Conservation (phyloP, 306 rosid species). For the Prunus campanulata region DNA sequence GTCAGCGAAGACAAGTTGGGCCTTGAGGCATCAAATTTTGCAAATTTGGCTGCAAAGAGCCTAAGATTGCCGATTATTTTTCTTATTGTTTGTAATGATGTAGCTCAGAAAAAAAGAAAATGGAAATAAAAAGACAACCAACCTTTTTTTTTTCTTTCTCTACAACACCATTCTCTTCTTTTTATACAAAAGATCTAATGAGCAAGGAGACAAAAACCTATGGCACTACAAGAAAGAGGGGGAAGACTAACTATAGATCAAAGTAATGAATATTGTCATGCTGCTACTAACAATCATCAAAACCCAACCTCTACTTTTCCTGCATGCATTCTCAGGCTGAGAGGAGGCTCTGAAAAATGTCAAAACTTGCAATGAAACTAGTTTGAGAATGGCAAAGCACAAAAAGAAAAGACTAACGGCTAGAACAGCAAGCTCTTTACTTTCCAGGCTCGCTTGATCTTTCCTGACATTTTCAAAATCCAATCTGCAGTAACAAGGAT, state of each 20-base stretch:
- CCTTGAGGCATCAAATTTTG: too few species aligned
- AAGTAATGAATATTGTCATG: constrained; percentile 49
- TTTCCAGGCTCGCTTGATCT: constrained; percentile 60
- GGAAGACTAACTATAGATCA: constrained; percentile 47
- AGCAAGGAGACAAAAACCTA: background rate
- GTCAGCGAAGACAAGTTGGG: too few species aligned
- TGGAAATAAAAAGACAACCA: too few species aligned
- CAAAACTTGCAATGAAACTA: constrained; percentile 40
- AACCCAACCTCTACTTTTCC: constrained; percentile 63
- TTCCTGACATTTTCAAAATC: constrained; percentile 48
- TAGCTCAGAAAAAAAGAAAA: too few species aligned
- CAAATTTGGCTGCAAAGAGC: too few species aligned
- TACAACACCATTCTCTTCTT: too few species aligned
- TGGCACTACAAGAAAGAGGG: background rate
- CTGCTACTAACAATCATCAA: constrained; percentile 58
- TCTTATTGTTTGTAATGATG: too few species aligned
- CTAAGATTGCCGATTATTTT: too few species aligned
- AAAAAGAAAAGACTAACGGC: constrained; percentile 59
- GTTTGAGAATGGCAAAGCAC: constrained; percentile 58
- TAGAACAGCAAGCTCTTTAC: constrained; percentile 66
- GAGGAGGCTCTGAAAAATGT: constrained; percentile 37
- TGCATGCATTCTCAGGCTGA: constrained; percentile 32
- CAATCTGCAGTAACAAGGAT: constrained; percentile 39
- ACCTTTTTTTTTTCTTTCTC: too few species aligned
- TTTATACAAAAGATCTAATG: too few species aligned